phyloP scores from a whole-genome alignment of 2,329 filamentous ascomycete species.

The Diaporthe ampelina region DNA sequence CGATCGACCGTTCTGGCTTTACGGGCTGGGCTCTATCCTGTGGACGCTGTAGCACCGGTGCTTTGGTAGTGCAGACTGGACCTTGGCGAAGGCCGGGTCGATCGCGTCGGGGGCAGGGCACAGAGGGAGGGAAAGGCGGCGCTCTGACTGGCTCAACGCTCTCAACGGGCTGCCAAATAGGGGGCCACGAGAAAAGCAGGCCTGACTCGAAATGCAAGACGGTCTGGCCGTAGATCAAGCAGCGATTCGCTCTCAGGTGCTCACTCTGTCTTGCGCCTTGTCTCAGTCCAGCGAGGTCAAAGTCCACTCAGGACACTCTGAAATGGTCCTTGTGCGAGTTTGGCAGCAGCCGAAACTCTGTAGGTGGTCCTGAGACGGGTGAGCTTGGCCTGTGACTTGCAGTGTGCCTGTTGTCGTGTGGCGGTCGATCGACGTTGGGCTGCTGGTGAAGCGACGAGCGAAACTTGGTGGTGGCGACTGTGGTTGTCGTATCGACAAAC shows the following conservation, averaged over 20 bases:
- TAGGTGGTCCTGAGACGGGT: constrained; percentile 14
- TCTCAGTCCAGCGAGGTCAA: constrained; percentile 35
- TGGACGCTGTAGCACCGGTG: constrained; percentile 14
- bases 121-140: constrained; percentile 7
- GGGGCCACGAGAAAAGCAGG: constrained; percentile 41
- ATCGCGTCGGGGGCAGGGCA: constrained; percentile 33
- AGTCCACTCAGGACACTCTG: constrained; percentile 31
- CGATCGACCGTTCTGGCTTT: constrained; percentile 41
- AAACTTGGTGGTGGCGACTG: constrained; percentile 33
- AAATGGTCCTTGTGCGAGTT: constrained; percentile 16
- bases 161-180: constrained; percentile 32
- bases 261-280: constrained; percentile 38
- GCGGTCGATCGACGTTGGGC: constrained; percentile 11
- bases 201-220: constrained; percentile 40
- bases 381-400: constrained; percentile 23
- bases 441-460: constrained; percentile 29
- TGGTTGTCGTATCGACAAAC: constrained; percentile 3
- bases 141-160: constrained; percentile 41
- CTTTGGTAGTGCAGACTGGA: constrained; percentile 37
- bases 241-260: constrained; percentile 38
- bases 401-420: constrained; percentile 19
- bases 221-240: constrained; percentile 34
- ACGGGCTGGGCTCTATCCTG: constrained; percentile 7
- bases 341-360: constrained; percentile 16
- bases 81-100: constrained; percentile 42